Evolutionary conservation across 257 asterid species (phyloP).

Genomic region (Coffea eugenioides): DNA sequence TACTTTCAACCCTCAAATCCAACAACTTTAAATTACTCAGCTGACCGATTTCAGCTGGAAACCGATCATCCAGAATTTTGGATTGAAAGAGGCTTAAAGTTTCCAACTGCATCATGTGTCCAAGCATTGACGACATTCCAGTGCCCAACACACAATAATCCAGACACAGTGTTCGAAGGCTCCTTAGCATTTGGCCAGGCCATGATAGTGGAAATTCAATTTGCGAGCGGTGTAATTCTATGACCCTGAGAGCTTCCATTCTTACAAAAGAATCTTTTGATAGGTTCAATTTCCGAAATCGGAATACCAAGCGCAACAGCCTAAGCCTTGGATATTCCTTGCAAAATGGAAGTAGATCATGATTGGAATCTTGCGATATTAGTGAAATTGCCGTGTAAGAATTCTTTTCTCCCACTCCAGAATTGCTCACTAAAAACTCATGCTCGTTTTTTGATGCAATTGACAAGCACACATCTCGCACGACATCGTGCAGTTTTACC

Average conservation of each 20-base stretch:
- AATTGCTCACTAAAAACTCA: not conserved
- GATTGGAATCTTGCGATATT: not conserved
- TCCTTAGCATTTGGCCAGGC: not conserved
- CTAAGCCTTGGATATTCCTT: not conserved
- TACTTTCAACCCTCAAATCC: not conserved
- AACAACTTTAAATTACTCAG: not conserved
- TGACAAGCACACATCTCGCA: conserved; percentile 7
- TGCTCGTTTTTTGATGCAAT: not conserved
- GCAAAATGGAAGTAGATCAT: not conserved
- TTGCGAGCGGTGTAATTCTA: not conserved
- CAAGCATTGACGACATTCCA: not conserved
- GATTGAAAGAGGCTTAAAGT: not conserved
- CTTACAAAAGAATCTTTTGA: not conserved
- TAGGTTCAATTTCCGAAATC: not conserved
- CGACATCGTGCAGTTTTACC: conserved; percentile 10
- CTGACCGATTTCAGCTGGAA: not conserved
- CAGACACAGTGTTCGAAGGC: not conserved
- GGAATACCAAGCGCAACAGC: not conserved
- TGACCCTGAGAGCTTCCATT: not conserved
- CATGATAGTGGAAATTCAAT: not conserved
- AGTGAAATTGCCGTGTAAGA: not conserved
- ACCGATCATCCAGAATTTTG: not conserved
- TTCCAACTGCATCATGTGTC: not conserved
- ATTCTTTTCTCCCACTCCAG: not conserved
- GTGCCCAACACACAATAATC: not conserved